Base-by-base conservation (phyloP, 345 rosid species). In the Kandelia obovata region DNA sequence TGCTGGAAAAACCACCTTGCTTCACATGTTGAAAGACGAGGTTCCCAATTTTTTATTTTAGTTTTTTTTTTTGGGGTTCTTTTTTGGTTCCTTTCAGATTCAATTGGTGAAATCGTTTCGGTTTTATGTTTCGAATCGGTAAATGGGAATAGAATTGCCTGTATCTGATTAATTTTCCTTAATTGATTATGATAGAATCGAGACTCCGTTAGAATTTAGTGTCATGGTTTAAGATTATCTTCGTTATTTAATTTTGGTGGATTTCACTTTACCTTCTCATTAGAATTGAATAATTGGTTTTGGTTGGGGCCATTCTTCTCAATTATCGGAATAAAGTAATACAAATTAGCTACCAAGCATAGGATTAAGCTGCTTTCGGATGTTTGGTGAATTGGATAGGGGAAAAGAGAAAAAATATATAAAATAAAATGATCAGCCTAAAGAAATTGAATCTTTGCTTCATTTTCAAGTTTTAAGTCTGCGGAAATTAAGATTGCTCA, bases 1-100 rank as follows among this genome's bases (percentile, higher is more conserved):
- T 63, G 88, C 95, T 39, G 95, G 95, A 16, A 89, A 89, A 83
- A 89, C 95, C 21, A 89, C 95, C 52, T 56, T 89, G 81, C 92
- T 87, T 66, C 92, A 87, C 73, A 89, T 89, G 95, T 65, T 89
- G 71, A 87, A 87, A 59, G 95, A 89, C 65, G 90, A 89, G 90
- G 96, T 89, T 73, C 61, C 65, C 21, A 78, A 68, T 64, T 3
- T 15, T 15, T 15, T 56, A 21, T 21, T 1, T 2, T 43, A 13
- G n/a, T 16, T 37, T 7, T 16, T 35, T 5, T 11, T 26, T n/a
- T 59, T 55, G 5, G 34, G 5, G 34, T 31, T 66, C 9, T 26
- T 27, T 74, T 27, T 53, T 8, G 5, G 23, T 13, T 25, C 17
- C 13, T 56, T 25, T 8, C 16, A 2, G 5, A 43, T 43, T 43